These are phyloP conservation scores for Babesia caballi DNA, from an alignment of 169 alveolate genomes.

Conservation along the genomic window DNA sequence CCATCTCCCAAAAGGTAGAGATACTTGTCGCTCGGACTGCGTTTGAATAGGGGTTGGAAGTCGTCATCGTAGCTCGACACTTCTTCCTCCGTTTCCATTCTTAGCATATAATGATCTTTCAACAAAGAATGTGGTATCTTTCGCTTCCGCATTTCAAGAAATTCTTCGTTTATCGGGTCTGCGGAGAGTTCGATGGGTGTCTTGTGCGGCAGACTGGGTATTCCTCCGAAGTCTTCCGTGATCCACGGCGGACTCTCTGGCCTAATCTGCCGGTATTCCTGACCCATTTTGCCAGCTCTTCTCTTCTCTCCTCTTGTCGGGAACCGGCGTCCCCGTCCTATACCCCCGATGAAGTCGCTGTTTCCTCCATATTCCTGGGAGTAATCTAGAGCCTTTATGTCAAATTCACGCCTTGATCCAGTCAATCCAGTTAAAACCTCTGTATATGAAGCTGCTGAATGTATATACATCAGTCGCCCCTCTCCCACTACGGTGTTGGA, in stretches of 20 bases:
- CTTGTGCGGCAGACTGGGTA: slow-evolving; percentile 14
- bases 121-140: slow-evolving; percentile 16
- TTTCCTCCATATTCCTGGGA: too few relatives aligned
- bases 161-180: slow-evolving; percentile 26
- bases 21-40: not conserved
- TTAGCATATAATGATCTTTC: slow-evolving; percentile 9
- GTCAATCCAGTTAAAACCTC: too few relatives aligned
- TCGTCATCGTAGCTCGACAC: not conserved
- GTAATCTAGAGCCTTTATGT: too few relatives aligned
- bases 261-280: not conserved
- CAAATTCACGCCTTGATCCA: too few relatives aligned
- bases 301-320: not conserved
- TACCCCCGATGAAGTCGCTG: not conserved
- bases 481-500: too few relatives aligned
- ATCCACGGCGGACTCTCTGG: slow-evolving; percentile 11
- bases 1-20: slow-evolving; percentile 25
- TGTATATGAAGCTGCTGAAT: too few relatives aligned
- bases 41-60: not conserved
- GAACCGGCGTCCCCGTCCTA: not conserved
- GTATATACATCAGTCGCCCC: too few relatives aligned
- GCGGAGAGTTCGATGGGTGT: slow-evolving; percentile 1
- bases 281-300: not conserved
- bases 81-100: not conserved
- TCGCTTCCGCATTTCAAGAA: slow-evolving; percentile 26
- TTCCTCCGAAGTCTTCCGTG: slow-evolving; percentile 20